Evolutionary conservation across 768 basidiomycete species (phyloP), one percentile per base, ranked within the genome.

Genomic region (Podaxis pistillaris): DNA sequence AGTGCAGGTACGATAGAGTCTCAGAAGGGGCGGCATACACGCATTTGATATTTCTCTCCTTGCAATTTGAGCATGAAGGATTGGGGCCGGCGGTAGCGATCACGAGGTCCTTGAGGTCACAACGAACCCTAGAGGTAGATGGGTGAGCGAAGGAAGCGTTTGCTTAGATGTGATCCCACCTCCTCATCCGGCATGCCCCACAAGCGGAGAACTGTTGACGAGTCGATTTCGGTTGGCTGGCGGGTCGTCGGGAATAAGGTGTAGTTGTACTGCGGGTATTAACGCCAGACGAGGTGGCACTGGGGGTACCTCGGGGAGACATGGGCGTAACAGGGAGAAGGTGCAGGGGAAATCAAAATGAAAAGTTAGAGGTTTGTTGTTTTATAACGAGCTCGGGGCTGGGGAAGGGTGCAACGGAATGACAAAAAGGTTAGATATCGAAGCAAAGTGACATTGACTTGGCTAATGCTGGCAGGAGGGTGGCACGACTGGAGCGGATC

Each of bases 161-260:
- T 51, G 58, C 22, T 3, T 24, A 68, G 60, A 54, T 52, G 40
- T 54, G 61, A 22, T 66, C 75, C 41, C 57, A 90, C 89, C 95
- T 85, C 72, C 95, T 77, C 86, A 92, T 92, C 64, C 93, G 87
- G 74, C 95, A 97, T 33, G 93, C 93, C 62, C 93, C 93, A 72
- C 95, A 96, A 7, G 94, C 94, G n/a, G 90, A 91, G 75, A 93
- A 93, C 68, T 96, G 92, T 68, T 91, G 88, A 64, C 91, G 78
- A 2, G 86, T 83, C 30, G 91, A 90, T 72, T 92, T 92, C 60
- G 89, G 85, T 61, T 87, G 84, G n/a, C 80, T 81, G 3, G 81
- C 68, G 7, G 83, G 73, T 22, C 86, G 81, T 41, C 86, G 84
- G 13, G 76, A 73, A 71, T 81, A 81, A 36, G 78, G 79, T 33